Evolutionary conservation across 2,329 filamentous ascomycete species (phyloP), one percentile per base, ranked within the genome.

Genomic region (Sordariomycetes sp.): DNA sequence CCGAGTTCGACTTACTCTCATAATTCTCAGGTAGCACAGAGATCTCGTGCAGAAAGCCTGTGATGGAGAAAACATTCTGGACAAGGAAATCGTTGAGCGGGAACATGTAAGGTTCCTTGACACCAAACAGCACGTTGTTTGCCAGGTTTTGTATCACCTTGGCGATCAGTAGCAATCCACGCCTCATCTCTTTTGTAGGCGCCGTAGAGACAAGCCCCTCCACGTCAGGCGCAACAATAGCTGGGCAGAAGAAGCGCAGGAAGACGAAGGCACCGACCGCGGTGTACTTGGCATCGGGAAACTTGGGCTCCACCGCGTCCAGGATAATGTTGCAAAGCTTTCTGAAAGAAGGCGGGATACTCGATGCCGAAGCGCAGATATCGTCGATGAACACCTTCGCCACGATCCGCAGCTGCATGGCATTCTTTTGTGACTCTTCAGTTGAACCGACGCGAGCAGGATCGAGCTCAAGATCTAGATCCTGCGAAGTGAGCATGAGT

Each of bases 51-150:
- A 83, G 55, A 44, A 83, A 83, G 0, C 70, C 72, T 3, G 77
- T 82, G 12, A 83, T 75, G 21, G 68, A 61, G 49, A 79, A 80
- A 33, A 83, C 82, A 42, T 83, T 79, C 41, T 79, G 66, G 1
- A 76, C 75, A 16, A 83, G 54, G 40, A 83, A 83, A 38, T 79
- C 70, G 47, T 83, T 82, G 16, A 83, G 57, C 2, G 79, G 75
- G 40, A 75, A 79, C 79, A 83, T 83, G 47, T 81, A 83, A 4
- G 76, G 74, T 48, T 83, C 79, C 51, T 83, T 83, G 21, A 76
- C 75, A 4, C 79, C 79, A 43, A 83, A 83, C 2, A 82, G 61
- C 19, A 82, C 78, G 38, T 83, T 83, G 46, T 83, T 83, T 23
- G 79, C 79, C 23, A 83, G 60, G 46, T 82, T 82, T 45, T 83